Evolutionary conservation across 495 filamentous ascomycete genomes (phyloP).

Genomic region (Penicillium atrosanguineum): DNA sequence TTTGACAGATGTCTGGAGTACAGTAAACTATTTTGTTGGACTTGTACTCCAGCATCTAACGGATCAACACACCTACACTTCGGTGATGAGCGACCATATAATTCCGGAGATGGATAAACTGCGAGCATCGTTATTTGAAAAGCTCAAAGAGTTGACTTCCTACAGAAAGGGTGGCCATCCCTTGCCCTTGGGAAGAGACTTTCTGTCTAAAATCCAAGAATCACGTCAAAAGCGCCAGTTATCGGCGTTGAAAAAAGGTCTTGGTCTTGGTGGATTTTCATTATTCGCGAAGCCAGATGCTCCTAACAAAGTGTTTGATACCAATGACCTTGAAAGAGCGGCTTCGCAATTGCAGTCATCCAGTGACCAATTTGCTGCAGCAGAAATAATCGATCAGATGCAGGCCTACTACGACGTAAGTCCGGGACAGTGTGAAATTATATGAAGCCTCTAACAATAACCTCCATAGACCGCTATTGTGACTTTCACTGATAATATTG

Average conservation of each 20-base stretch:
- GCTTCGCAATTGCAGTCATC: constrained; percentile 3
- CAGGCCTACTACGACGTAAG: constrained; percentile 37
- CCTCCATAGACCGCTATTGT: constrained; percentile 52
- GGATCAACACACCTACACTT: constrained; percentile 27
- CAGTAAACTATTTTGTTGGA: constrained; percentile 25
- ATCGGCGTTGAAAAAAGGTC: not conserved
- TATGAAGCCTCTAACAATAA: too few relatives aligned
- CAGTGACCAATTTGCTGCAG: constrained; percentile 14
- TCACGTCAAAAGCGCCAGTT: constrained; percentile 20
- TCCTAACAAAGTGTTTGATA: not conserved
- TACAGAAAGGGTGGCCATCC: constrained; percentile 43
- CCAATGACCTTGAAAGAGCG: constrained; percentile 1
- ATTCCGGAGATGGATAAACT: constrained; percentile 26
- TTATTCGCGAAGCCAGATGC: not conserved
- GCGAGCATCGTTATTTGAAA: constrained; percentile 24
- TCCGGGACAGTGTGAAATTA: not conserved
- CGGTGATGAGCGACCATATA: constrained; percentile 27
- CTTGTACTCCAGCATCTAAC: constrained; percentile 27
- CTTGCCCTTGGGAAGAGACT: constrained; percentile 40
- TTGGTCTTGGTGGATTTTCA: not conserved
- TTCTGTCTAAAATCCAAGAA: constrained; percentile 31
- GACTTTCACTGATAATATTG: constrained; percentile 61
- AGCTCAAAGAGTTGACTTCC: constrained; percentile 45
- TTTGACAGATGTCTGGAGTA: constrained; percentile 18
- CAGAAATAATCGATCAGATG: constrained; percentile 32